These are phyloP conservation scores for Boletellus dicymbophilus DNA, from an alignment of 1,284 basidiomycete species.

Conservation along the genomic window DNA sequence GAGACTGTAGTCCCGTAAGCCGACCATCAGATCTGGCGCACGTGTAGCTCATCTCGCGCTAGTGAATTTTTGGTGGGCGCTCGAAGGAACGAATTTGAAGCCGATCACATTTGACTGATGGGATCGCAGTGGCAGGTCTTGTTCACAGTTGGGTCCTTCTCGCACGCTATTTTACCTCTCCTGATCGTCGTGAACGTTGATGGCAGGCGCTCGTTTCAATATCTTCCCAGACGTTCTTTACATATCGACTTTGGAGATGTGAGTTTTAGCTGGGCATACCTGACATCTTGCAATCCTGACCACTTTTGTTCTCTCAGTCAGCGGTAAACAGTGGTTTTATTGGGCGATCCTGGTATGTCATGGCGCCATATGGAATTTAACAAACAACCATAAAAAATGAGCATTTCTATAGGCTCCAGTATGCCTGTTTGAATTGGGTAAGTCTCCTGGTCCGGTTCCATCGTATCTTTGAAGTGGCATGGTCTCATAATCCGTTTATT, in stretches of 20 bases:
- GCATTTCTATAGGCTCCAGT: background rate
- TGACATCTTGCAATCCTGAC: background rate
- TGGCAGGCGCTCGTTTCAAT: background rate
- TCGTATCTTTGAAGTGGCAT: background rate
- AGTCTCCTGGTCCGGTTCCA: background rate
- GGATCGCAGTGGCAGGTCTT: background rate
- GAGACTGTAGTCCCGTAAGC: background rate
- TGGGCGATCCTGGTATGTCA: background rate
- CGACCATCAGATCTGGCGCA: too few relatives aligned
- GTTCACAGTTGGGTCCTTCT: background rate
- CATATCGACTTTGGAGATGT: background rate
- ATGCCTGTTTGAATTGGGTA: background rate
- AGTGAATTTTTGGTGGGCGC: constrained; percentile 8
- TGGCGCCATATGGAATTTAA: too few relatives aligned
- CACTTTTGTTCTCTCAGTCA: background rate
- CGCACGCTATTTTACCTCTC: background rate
- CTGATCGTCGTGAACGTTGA: background rate
- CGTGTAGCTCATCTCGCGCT: too few relatives aligned
- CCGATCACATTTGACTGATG: background rate
- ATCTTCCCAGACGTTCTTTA: background rate
- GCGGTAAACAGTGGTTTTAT: background rate
- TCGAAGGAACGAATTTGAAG: background rate
- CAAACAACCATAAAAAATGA: too few relatives aligned
- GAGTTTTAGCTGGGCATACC: background rate
- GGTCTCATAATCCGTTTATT: background rate